These are phyloP conservation scores for Helicocarpus griseus DNA, from an alignment of 2,329 filamentous ascomycete genomes.

Conservation along the genomic window DNA sequence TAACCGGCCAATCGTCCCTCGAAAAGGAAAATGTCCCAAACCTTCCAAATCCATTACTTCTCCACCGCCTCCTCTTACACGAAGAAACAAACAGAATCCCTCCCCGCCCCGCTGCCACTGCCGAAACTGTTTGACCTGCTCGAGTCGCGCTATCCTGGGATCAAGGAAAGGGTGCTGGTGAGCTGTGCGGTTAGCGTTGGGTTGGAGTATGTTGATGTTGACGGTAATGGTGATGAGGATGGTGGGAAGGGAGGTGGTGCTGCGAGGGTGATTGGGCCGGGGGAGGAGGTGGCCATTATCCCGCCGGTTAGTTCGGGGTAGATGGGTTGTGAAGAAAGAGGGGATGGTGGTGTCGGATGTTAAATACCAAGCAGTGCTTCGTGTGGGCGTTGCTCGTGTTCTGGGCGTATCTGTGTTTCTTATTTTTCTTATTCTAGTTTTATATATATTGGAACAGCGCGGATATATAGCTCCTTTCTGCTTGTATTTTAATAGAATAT, in stretches of 20 bases:
- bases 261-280: conserved; percentile 21
- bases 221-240: conserved; percentile 11
- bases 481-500: too few relatives aligned
- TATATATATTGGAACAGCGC: too few relatives aligned
- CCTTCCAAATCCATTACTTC: conserved; percentile 39
- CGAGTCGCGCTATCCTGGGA: conserved; percentile 33
- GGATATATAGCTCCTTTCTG: too few relatives aligned
- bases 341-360: neutral
- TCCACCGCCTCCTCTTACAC: conserved; percentile 34
- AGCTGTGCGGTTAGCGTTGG: conserved; percentile 35
- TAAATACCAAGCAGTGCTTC: neutral
- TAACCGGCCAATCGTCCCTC: too few relatives aligned
- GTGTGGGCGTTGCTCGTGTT: too few relatives aligned
- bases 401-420: too few relatives aligned
- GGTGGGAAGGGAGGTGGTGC: conserved; percentile 13
- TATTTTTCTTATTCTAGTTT: too few relatives aligned
- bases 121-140: conserved; percentile 27
- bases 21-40: conserved; percentile 8
- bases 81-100: conserved; percentile 27
- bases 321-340: neutral
- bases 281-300: conserved; percentile 38
- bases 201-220: conserved; percentile 36
- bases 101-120: conserved; percentile 34
- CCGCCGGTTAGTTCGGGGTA: conserved; percentile 40
- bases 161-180: conserved; percentile 27